Conservation (phyloP, 495 filamentous ascomycete species). For the Staphylotrichum tortipilum region DNA sequence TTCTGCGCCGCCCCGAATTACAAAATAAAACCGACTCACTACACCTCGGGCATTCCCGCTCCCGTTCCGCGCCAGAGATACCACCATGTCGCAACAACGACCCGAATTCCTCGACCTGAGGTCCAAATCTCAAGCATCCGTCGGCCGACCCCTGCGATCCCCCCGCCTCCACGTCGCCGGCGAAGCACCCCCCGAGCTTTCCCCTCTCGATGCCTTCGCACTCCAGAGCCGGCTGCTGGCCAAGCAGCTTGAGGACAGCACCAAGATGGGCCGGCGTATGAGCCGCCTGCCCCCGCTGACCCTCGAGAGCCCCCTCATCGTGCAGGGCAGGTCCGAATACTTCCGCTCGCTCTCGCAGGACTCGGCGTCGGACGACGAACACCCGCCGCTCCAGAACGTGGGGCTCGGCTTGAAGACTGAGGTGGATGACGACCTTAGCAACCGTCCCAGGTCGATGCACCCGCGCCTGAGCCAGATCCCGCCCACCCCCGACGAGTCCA, state of each 20-base stretch:
- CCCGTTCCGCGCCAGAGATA: background rate
- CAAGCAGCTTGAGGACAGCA: constrained; percentile 73
- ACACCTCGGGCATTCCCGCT: background rate
- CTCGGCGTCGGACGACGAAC: constrained; percentile 32
- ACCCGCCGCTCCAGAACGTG: constrained; percentile 24
- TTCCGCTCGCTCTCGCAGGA: constrained; percentile 53
- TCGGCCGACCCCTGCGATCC: constrained; percentile 50
- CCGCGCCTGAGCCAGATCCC: constrained; percentile 61
- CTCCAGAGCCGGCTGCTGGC: constrained; percentile 79
- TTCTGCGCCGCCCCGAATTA: background rate
- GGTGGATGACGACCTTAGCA: constrained; percentile 45
- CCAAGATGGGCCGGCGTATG: constrained; percentile 60
- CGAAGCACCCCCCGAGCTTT: constrained; percentile 83
- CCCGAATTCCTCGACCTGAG: constrained; percentile 55
- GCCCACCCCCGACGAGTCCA: constrained; percentile 41
- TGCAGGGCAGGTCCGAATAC: constrained; percentile 64
- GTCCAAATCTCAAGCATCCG: constrained; percentile 54
- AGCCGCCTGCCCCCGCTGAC: constrained; percentile 77
- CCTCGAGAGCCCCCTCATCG: constrained; percentile 58
- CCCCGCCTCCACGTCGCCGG: constrained; percentile 73
- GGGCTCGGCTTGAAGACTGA: constrained; percentile 45
- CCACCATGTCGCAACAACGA: constrained; percentile 42
- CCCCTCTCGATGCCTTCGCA: constrained; percentile 89
- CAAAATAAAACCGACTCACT: background rate
- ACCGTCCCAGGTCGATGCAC: constrained; percentile 63